phyloP scores from a whole-genome alignment of 306 rosid species.

The Prunus mongolica region DNA sequence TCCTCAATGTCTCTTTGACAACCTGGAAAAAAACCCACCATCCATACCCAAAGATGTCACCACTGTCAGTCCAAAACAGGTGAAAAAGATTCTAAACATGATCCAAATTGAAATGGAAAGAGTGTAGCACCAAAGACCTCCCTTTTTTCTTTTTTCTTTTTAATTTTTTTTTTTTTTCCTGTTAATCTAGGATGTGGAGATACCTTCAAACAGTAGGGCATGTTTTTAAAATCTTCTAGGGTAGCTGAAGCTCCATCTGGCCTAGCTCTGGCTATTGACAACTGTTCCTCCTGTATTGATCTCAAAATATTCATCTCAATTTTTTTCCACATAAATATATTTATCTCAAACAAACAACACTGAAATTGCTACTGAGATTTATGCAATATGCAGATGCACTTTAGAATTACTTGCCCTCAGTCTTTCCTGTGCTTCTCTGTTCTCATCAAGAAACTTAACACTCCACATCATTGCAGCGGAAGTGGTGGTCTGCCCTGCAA shows the following conservation, averaged over 20 bases:
- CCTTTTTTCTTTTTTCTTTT: too few relatives aligned
- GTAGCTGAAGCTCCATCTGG: constrained; percentile 41
- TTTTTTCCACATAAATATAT: too few relatives aligned
- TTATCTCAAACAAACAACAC: background rate
- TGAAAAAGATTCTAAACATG: too few relatives aligned
- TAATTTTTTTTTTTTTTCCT: too few relatives aligned
- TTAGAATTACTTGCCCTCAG: constrained; percentile 49
- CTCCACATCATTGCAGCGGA: constrained; percentile 85
- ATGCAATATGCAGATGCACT: background rate
- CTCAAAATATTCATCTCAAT: too few relatives aligned
- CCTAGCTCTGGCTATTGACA: constrained; percentile 47
- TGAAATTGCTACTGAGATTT: background rate
- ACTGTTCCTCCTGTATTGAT: constrained; percentile 54
- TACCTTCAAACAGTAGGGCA: constrained; percentile 65
- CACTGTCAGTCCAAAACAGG: background rate
- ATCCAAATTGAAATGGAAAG: too few relatives aligned
- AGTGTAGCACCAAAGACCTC: too few relatives aligned
- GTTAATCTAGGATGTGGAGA: background rate
- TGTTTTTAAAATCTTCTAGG: constrained; percentile 52
- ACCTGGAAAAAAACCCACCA: constrained; percentile 34
- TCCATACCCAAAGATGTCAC: background rate
- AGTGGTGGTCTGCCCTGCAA: constrained; percentile 68
- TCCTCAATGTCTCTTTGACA: constrained; percentile 70
- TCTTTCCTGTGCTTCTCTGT: constrained; percentile 45
- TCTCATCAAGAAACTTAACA: constrained; percentile 63